Conservation (phyloP, 2,329 filamentous ascomycete genomes). For the Venturia oleaginea region DNA sequence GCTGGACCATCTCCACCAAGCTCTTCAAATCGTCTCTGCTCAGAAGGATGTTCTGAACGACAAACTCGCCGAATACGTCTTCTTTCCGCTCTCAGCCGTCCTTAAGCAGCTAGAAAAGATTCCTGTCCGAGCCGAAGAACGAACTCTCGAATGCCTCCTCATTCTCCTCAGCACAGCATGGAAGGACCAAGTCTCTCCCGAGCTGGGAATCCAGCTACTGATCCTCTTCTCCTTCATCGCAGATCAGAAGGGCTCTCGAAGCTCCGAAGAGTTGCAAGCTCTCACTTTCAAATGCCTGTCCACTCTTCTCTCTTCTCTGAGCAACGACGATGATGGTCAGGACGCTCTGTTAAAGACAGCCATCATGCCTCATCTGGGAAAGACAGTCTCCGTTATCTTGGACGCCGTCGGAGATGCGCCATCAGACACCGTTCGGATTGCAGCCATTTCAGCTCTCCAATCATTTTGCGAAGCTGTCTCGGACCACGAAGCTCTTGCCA, state of each 20-base stretch:
- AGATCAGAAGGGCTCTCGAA: constrained; percentile 49
- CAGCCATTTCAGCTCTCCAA: constrained; percentile 57
- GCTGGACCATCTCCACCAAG: constrained; percentile 37
- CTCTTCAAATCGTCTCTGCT: constrained; percentile 27
- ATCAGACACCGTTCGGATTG: constrained; percentile 60
- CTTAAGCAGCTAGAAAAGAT: constrained; percentile 63
- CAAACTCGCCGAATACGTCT: constrained; percentile 86
- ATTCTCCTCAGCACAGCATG: constrained; percentile 71
- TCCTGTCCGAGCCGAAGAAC: constrained; percentile 63
- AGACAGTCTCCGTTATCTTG: constrained; percentile 70
- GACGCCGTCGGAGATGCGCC: constrained; percentile 35
- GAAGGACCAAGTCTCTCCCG: constrained; percentile 59
- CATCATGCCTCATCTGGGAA: constrained; percentile 69
- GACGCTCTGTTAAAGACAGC: constrained; percentile 45
- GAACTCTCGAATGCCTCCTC: constrained; percentile 64
- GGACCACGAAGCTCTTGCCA: constrained; percentile 63
- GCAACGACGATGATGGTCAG: constrained; percentile 39
- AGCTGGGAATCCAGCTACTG: constrained; percentile 74
- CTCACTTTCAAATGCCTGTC: constrained; percentile 63
- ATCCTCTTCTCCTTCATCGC: constrained; percentile 76
- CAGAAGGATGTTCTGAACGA: constrained; percentile 51
- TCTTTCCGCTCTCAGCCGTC: constrained; percentile 84
- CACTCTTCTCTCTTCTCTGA: constrained; percentile 54
- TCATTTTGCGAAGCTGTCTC: constrained; percentile 55
- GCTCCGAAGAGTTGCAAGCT: constrained; percentile 65